Base-by-base conservation (phyloP, 2,329 filamentous ascomycete species). In the Apiospora arundinis region DNA sequence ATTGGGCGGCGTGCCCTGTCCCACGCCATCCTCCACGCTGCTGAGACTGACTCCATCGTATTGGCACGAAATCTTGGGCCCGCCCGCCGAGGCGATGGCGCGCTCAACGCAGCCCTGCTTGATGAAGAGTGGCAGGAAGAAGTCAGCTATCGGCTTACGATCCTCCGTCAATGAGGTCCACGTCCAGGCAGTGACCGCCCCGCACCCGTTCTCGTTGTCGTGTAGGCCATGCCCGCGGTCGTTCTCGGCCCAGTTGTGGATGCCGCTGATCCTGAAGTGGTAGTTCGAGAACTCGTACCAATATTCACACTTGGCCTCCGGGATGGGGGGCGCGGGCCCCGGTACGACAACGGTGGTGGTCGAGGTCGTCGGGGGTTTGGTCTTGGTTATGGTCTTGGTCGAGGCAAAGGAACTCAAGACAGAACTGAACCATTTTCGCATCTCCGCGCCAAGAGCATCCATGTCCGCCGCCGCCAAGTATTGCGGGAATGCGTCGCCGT, bases 161-260 rank as follows among this genome's bases (percentile, higher is more conserved):
- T 11, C 28, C 23, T 60, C 14, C 14, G 52, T 60, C 23, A 37
- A 11, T 11, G 23, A 25, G 9, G 28, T n/a, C 52, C 52, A 60
- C 28, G 8, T 5, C 52, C 52, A 60, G 9, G 23, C 11, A 8
- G 52, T 60, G n/a, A 60, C 23, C 23, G n/a, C 11, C n/a, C 52
- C 52, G 52, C 52, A 60, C 9, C 52, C 23, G 52, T 60, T 60
- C 28, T 60, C 52, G 28, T 60, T 60, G 23, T 60, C 52, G 52
- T 60, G 52, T 23, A 60, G 28, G 9, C 52, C 52, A n/a, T 16
- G 28, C n/a, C 52, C 23, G 52, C 52, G 8, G 52, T 37, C 52
- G 9, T 28, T 23, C 52, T 60, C 52, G 23, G 28, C 52, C 52
- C 52, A 60, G 23, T 23, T 23, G n/a, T 28, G 28, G 23, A 60